Evolutionary conservation across 805 yeast species (phyloP), one percentile per base, ranked within the genome.

Genomic region (Yarrowia alimentaria): DNA sequence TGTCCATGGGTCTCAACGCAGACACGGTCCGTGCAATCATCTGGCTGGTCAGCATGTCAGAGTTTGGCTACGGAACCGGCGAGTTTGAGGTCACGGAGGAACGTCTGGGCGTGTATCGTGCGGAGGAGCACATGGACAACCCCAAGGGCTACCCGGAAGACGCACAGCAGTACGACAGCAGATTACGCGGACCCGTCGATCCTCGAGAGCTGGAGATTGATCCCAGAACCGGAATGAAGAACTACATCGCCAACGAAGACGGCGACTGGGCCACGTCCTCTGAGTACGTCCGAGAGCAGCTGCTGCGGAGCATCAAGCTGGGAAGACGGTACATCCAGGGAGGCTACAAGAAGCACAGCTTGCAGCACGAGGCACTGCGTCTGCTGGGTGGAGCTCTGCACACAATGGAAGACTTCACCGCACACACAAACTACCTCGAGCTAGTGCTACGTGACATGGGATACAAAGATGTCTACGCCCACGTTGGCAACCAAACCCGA

Each of bases 31-130:
- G 59, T 10, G 38, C 54, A 18, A 18, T 58, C 30, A 22, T 59
- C 12, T 58, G 62, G 61, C 50, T 58, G 13, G 34, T 58, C 35
- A 32, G 49, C 1, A 55, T 59, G 34, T 42, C 56, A 9, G 50
- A 56, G 20, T 58, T 58, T 22, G 61, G 61, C 7, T 58, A 58
- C 22, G 61, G 61, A n/a, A 58, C 62, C 18, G 56, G 56, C 22
- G 62, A 58, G 43, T 58, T 56, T 38, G 62, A 58, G 34, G 58
- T 58, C 35, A 58, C 60, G 8, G 43, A 40, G 13, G 59, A 58
- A n/a, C 40, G 58, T 1, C 55, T 58, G 16, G 62, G 61, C 4
- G 51, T 38, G 4, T 59, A 58, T 34, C 35, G 61, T 8, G 58
- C 62, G 4, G 61, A 58, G 45, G 60, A 58, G 22, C 61, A 58